phyloP scores from a whole-genome alignment of 345 rosid species.

The Microthlaspi erraticum region DNA sequence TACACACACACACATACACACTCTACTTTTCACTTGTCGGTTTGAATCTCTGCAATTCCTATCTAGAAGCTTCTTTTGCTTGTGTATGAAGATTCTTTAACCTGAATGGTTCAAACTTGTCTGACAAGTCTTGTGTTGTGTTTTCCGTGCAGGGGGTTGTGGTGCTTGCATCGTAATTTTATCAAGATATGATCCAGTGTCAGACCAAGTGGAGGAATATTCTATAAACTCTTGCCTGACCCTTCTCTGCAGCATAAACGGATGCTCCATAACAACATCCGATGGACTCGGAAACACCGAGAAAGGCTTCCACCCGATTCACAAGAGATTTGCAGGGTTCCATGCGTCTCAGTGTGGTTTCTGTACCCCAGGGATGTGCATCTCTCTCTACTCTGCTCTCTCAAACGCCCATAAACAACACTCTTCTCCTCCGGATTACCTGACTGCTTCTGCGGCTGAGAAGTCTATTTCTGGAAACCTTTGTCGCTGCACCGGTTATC shows the following conservation, averaged over 20 bases:
- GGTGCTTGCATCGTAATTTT: constrained; percentile 85
- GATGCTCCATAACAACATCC: constrained; percentile 75
- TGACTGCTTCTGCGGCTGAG: constrained; percentile 77
- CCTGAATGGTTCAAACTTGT: constrained; percentile 2
- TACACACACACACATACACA: constrained; percentile 20
- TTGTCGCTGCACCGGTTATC: constrained; percentile 96
- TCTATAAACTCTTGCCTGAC: constrained; percentile 84
- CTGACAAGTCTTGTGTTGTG: background rate
- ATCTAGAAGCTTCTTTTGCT: background rate
- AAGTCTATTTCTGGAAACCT: constrained; percentile 74
- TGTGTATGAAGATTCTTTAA: background rate
- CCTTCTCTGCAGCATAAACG: constrained; percentile 74
- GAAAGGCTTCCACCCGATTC: constrained; percentile 85
- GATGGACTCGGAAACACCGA: constrained; percentile 87
- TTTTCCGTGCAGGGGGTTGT: constrained; percentile 73
- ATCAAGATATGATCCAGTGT: constrained; percentile 63
- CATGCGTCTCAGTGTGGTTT: constrained; percentile 95
- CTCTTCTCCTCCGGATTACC: constrained; percentile 36
- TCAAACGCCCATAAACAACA: constrained; percentile 56
- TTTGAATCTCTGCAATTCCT: background rate
- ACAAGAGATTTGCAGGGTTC: constrained; percentile 74
- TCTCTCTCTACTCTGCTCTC: constrained; percentile 79
- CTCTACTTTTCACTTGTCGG: background rate
- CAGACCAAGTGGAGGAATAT: constrained; percentile 62
- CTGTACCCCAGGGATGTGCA: constrained; percentile 95